Base-by-base conservation (phyloP, 1,284 basidiomycete species). In the Cutaneotrichosporon arboriforme region DNA sequence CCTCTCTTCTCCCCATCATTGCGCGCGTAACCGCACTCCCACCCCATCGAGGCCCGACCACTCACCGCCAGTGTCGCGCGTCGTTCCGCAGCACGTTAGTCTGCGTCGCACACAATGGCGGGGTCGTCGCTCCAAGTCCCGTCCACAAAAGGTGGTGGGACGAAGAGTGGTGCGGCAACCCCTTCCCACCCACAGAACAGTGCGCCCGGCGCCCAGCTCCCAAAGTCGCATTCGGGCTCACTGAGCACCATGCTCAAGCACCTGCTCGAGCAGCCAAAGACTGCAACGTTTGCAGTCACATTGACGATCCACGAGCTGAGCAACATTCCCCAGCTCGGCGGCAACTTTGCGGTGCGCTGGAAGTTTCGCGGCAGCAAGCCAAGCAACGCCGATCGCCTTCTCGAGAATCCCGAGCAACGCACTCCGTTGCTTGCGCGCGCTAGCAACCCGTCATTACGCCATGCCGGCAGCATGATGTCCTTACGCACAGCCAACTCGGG, bases 321-420 rank as follows among this genome's bases (percentile, higher is more conserved):
- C n/a, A 70, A 73, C 55, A 64, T 73, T 1, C 71, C 71, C 4
- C 68, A 70, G 49, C 48, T 71, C 9, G 55, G 60, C 20, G 71
- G 71, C 15, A 56, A 68, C 31, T 73, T 72, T 53, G 57, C 58
- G 3, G 64, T 67, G 2, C 51, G 55, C 8, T 73, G 66, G 65
- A 70, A 68, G 57, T 70, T 73, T 56, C 62, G 64, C 21, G 70
- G 68, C 4, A 60, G 59, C 36, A 53, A 54, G 14, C 66, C 68
- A 13, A 64, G 54, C 26, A 48, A 59, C 26, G 54, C 42, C 14
- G 57, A 59, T 10, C 34, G 40, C 10, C 23, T 57, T 15, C 49
- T 55, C 4, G 33, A 46, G 14, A 26, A 55, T 35, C 46, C 53
- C 10, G 45, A 48, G n/a, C 45, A 47, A 22, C 59, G 46, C n/a